Conservation (phyloP, 345 rosid species). For the Lepidium aucheri region DNA sequence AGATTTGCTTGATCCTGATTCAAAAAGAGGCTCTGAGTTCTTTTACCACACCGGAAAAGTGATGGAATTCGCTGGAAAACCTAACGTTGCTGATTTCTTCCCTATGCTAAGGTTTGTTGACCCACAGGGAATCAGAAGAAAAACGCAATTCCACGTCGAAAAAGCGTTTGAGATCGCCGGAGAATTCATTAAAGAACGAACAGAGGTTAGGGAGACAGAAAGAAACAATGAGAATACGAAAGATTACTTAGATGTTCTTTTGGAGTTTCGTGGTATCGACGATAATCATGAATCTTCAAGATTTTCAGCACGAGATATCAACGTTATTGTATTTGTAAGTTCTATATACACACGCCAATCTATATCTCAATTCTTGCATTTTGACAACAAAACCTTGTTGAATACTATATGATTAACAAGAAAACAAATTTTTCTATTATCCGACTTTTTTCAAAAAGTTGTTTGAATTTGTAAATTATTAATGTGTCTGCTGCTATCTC, state of each 20-base stretch:
- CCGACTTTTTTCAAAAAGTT: too few species aligned
- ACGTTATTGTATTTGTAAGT: too few species aligned
- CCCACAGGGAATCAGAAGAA: conserved; percentile 65
- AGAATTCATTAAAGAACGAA: conserved; percentile 52
- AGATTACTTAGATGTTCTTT: conserved; percentile 67
- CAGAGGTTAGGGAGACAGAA: conserved; percentile 13
- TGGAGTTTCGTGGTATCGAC: conserved; percentile 60
- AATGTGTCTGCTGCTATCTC: too few species aligned
- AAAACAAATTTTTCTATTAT: too few species aligned
- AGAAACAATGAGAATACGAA: conserved; percentile 26
- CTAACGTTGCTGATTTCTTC: conserved; percentile 69
- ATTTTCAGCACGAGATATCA: conserved; percentile 53
- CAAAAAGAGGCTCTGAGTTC: conserved; percentile 50
- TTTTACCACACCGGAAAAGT: conserved; percentile 63
- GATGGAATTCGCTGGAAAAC: conserved; percentile 73
- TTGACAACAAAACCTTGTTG: too few species aligned
- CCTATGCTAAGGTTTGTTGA: conserved; percentile 56
- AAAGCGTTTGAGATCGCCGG: conserved; percentile 53
- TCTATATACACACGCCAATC: too few species aligned
- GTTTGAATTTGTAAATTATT: too few species aligned
- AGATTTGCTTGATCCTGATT: conserved; percentile 53
- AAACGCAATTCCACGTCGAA: conserved; percentile 47
- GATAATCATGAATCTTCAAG: conserved; percentile 35
- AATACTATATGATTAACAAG: too few species aligned
- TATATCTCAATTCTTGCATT: too few species aligned